Evolutionary conservation across 2,329 filamentous ascomycete species (phyloP).

Genomic region (Epichloe aotearoae): DNA sequence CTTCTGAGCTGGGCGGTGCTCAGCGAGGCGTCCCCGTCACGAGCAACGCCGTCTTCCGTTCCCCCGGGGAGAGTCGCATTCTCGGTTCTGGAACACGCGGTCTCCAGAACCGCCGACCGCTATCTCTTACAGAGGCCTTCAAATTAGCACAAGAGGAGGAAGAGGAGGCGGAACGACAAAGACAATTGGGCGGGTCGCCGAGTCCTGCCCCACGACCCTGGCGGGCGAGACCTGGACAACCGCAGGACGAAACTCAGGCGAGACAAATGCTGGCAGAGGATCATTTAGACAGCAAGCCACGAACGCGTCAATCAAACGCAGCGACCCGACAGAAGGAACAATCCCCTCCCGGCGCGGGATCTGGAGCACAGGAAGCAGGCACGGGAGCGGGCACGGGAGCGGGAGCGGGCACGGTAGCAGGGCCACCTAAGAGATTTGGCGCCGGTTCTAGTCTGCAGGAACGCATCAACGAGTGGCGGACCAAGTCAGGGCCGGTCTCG

Average conservation of each 20-base stretch:
- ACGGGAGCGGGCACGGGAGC: not conserved
- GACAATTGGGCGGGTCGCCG: slow-evolving; percentile 30
- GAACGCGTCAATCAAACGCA: slow-evolving; percentile 1
- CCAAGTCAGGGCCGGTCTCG: slow-evolving; percentile 1
- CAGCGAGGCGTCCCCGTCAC: not conserved
- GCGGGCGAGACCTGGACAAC: slow-evolving; percentile 19
- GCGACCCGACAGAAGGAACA: slow-evolving; percentile 8
- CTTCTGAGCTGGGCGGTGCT: slow-evolving; percentile 5
- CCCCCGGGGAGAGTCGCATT: slow-evolving; percentile 21
- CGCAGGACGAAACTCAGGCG: slow-evolving; percentile 17
- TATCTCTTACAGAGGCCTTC: slow-evolving; percentile 31
- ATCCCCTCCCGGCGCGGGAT: not conserved
- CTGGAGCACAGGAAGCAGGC: not conserved
- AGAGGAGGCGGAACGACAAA: slow-evolving; percentile 13
- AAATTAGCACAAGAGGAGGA: slow-evolving; percentile 18
- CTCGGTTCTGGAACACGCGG: slow-evolving; percentile 17
- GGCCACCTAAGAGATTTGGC: not conserved
- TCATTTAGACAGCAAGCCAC: slow-evolving; percentile 18
- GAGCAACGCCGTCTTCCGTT: slow-evolving; percentile 12
- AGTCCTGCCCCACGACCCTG: slow-evolving; percentile 37
- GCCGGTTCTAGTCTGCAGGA: slow-evolving; percentile 1
- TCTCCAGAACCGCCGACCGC: slow-evolving; percentile 18
- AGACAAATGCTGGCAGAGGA: slow-evolving; percentile 17
- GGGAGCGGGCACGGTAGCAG: not conserved
- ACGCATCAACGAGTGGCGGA: slow-evolving; percentile 5